Evolutionary conservation across 495 filamentous ascomycete genomes (phyloP).

Genomic region (Penicillium ochrochloron): DNA sequence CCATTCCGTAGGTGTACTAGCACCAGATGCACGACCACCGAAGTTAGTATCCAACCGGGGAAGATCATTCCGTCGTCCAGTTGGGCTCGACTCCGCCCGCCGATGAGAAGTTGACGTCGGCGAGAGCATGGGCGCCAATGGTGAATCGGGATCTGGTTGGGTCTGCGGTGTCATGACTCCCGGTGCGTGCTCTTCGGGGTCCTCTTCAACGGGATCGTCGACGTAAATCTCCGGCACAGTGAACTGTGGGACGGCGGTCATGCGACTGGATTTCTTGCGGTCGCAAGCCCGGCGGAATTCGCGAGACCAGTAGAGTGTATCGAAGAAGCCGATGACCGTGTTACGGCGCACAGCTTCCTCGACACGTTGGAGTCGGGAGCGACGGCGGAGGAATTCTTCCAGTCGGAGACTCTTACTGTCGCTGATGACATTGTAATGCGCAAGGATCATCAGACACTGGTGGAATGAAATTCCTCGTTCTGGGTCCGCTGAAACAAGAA

Average conservation of each 20-base stretch:
- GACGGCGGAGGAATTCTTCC: constrained; percentile 92
- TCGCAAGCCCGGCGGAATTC: constrained; percentile 75
- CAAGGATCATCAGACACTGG: constrained; percentile 92
- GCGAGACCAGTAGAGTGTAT: constrained; percentile 89
- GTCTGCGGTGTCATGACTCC: constrained; percentile 31
- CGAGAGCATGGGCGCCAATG: constrained; percentile 40
- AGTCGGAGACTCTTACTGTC: constrained; percentile 94
- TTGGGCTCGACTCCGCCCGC: constrained; percentile 35
- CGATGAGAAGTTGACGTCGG: constrained; percentile 39
- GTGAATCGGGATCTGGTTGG: constrained; percentile 23
- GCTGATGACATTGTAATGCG: constrained; percentile 98
- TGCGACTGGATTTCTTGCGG: constrained; percentile 68
- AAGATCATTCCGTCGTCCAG: constrained; percentile 26
- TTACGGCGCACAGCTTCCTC: constrained; percentile 91
- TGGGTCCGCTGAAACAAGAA: constrained; percentile 88
- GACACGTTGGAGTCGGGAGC: constrained; percentile 89
- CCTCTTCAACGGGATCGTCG: constrained; percentile 61
- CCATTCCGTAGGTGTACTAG: constrained; percentile 49
- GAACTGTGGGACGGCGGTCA: constrained; percentile 78
- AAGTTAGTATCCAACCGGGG: constrained; percentile 51
- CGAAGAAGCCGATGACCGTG: constrained; percentile 91
- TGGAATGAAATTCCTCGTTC: constrained; percentile 91
- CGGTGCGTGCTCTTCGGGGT: constrained; percentile 32
- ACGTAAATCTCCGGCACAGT: constrained; percentile 90
- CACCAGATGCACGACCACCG: constrained; percentile 33